Conservation (phyloP, 2,329 filamentous ascomycete species). For the Didymella pomorum region DNA sequence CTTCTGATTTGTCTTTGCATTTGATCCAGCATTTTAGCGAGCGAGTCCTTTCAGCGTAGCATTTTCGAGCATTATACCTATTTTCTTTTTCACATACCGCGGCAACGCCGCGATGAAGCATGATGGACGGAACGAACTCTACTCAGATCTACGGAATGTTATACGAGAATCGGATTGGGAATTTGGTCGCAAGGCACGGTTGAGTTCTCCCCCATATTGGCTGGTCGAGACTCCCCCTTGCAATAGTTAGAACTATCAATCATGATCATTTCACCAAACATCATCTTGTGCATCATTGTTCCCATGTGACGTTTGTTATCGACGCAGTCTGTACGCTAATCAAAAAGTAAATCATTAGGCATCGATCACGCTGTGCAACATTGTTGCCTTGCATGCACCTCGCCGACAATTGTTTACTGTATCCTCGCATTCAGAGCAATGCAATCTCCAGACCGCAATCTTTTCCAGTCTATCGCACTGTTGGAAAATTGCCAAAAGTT, state of each 20-base stretch:
- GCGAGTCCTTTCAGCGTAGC: conserved; percentile 47
- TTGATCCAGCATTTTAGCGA: conserved; percentile 49
- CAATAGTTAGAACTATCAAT: conserved; percentile 36
- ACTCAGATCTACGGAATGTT: conserved; percentile 21
- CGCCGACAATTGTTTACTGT: conserved; percentile 8
- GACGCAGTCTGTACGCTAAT: conserved; percentile 29
- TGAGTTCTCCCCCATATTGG: conserved; percentile 33
- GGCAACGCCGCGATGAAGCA: conserved; percentile 21
- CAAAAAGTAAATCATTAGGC: conserved; percentile 19
- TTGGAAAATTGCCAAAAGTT: conserved; percentile 13
- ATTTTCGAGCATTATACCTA: conserved; percentile 43
- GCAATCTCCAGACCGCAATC: conserved; percentile 1
- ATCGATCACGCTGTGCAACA: conserved; percentile 20
- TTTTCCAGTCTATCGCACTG: conserved; percentile 13
- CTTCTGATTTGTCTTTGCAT: conserved; percentile 45
- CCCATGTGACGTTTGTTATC: conserved; percentile 32
- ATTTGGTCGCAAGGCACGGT: conserved; percentile 25
- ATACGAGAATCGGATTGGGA: conserved; percentile 15
- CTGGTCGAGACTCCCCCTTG: conserved; percentile 38
- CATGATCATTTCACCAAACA: conserved; percentile 28
- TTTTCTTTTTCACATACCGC: conserved; percentile 31
- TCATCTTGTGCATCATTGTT: conserved; percentile 11
- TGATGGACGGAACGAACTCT: conserved; percentile 18
- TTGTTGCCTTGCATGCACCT: conserved; percentile 12
- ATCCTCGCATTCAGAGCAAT: neutral